These are phyloP conservation scores for Mycena polygramma DNA, from an alignment of 768 basidiomycete genomes.

Conservation along the genomic window DNA sequence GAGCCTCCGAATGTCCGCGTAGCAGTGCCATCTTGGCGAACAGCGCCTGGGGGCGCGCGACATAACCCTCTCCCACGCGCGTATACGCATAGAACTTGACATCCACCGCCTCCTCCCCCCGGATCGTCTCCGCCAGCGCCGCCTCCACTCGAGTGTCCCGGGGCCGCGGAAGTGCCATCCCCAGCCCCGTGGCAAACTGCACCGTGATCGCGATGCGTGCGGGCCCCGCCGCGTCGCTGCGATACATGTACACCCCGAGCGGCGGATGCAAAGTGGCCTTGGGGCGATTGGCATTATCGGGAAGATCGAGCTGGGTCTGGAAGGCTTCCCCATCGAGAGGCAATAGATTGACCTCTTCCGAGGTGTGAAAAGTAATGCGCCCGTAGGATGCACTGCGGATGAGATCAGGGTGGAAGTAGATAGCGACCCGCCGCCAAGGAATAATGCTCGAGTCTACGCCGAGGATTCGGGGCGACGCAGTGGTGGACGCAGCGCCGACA, in stretches of 20 bases:
- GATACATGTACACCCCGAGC: conserved; percentile 10
- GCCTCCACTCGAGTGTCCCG: conserved; percentile 10
- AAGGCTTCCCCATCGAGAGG: neutral
- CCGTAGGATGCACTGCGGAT: conserved; percentile 13
- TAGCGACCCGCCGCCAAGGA: conserved; percentile 14
- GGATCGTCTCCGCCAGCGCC: conserved; percentile 22
- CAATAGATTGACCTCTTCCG: neutral
- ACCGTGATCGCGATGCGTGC: conserved; percentile 14
- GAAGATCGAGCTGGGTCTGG: conserved; percentile 1
- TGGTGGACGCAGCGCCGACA: neutral
- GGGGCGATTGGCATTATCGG: neutral
- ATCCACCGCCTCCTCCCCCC: conserved; percentile 25
- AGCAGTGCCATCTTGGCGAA: conserved; percentile 23
- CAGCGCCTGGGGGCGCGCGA: conserved; percentile 25
- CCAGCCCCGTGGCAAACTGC: neutral
- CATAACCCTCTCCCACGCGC: neutral
- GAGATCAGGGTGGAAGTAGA: conserved; percentile 26
- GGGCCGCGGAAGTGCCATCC: conserved; percentile 6
- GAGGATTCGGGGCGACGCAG: neutral
- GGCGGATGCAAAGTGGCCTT: no score
- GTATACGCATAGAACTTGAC: conserved; percentile 35
- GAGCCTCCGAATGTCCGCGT: conserved; percentile 15
- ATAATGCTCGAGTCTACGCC: neutral
- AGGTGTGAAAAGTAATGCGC: conserved; percentile 1
- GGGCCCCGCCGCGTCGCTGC: neutral